Conservation (phyloP, 345 rosid genomes). For the Brassica nigra region DNA sequence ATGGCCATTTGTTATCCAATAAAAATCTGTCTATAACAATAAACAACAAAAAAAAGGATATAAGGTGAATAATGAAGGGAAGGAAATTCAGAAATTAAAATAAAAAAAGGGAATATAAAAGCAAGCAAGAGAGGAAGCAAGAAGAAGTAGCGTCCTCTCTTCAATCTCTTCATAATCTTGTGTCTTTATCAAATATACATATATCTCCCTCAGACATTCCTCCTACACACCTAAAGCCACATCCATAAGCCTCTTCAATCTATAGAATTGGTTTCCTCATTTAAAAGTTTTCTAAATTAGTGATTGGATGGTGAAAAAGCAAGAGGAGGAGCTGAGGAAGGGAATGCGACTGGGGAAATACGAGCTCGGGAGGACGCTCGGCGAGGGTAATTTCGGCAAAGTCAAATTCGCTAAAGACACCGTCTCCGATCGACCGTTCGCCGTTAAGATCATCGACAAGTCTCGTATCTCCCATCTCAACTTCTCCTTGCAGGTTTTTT, state of each 20-base stretch:
- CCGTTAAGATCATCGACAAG: constrained; percentile 92
- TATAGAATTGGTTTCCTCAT: constrained; percentile 7
- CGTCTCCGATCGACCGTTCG: constrained; percentile 63
- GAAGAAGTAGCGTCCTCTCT: constrained; percentile 38
- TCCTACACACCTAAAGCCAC: constrained; percentile 6
- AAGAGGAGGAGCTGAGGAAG: constrained; percentile 32
- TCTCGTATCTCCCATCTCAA: constrained; percentile 65
- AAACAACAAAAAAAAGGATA: not conserved
- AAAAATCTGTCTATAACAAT: constrained; percentile 16
- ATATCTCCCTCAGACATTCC: constrained; percentile 2
- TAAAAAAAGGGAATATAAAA: not conserved
- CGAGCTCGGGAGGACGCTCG: constrained; percentile 87
- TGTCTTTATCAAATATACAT: constrained; percentile 2
- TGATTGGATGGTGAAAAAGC: constrained; percentile 40
- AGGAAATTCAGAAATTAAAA: not conserved
- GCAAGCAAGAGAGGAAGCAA: constrained; percentile 32
- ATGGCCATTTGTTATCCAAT: constrained; percentile 26
- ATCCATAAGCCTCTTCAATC: not conserved
- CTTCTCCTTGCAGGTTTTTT: constrained; percentile 76
- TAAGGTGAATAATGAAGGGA: not conserved
- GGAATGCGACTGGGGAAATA: constrained; percentile 87
- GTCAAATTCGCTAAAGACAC: constrained; percentile 73
- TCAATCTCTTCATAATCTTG: constrained; percentile 30
- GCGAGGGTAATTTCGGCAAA: constrained; percentile 93
- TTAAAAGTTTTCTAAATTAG: not conserved